Evolutionary conservation across 345 rosid species (phyloP), one percentile per base, ranked within the genome.

Genomic region (Dovyalis caffra): DNA sequence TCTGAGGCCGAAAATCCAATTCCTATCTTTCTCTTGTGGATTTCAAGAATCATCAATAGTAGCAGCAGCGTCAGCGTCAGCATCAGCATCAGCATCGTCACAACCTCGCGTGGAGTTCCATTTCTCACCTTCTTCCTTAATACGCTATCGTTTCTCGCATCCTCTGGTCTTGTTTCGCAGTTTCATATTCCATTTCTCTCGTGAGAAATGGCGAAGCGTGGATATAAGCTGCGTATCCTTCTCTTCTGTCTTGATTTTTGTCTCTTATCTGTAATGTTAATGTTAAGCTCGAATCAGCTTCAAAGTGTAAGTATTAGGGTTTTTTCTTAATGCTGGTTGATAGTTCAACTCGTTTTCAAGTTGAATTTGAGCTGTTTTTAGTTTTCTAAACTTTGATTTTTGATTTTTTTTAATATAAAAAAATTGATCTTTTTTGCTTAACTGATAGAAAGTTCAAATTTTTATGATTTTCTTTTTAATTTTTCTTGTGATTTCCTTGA

Each of bases 181-280:
- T n/a, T n/a, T n/a, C n/a, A n/a, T n/a, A n/a, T n/a, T n/a, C n/a
- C n/a, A n/a, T n/a, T n/a, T n/a, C n/a, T n/a, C n/a, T 38, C 32
- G 74, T 20, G 70, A 56, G 56, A 76, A 91, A 73, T 91, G 97
- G 88, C 97, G 72, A 91, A 89, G 87, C 97, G 97, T 82, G 98
- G 96, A 83, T 95, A 90, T 81, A 92, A 95, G 90, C 92, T 95
- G 67, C 99, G 99, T 95, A 95, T 95, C 99, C 94, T 92, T 81
- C 28, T 0, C 4, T 61, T 70, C 66, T 49, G 37, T 21, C 43
- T 74, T 76, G 49, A 70, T 26, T 67, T 61, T 33, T 5, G 11
- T 63, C 57, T 1, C 49, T 43, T 18, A 43, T 43, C 33, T 70
- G 45, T 43, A 25, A 62, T 64, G 43, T 57, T 66, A 1, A 10